Conservation (phyloP, 176 grass and related monocot species). For the Neostapfia colusana region DNA sequence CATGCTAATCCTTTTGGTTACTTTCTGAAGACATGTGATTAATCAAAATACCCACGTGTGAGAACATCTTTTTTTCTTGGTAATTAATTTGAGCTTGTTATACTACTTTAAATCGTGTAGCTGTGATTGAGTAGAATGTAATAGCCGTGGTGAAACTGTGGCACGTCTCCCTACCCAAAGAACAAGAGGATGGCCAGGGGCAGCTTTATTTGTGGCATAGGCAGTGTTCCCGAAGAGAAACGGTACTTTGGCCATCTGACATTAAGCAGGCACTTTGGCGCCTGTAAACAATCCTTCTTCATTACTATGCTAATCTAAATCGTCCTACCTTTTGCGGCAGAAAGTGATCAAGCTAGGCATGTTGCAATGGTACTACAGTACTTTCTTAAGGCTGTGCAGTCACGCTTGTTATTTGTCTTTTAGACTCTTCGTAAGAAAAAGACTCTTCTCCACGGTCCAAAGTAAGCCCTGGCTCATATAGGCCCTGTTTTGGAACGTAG, state of each 20-base stretch:
- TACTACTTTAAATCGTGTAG: too few relatives aligned
- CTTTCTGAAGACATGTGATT: constrained; percentile 15
- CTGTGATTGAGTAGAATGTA: not conserved
- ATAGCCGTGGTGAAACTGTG: not conserved
- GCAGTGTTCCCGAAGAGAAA: constrained; percentile 32
- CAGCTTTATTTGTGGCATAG: constrained; percentile 37
- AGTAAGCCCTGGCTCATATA: too few relatives aligned
- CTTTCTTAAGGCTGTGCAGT: too few relatives aligned
- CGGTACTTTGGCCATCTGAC: constrained; percentile 21
- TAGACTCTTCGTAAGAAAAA: too few relatives aligned
- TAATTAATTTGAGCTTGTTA: not conserved
- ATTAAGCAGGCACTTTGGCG: not conserved
- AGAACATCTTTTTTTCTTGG: not conserved
- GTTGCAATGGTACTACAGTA: too few relatives aligned
- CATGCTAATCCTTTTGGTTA: constrained; percentile 25
- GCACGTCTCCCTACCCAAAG: not conserved
- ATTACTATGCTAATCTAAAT: too few relatives aligned
- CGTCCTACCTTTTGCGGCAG: too few relatives aligned
- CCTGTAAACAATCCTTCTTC: constrained; percentile 8
- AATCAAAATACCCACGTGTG: constrained; percentile 20
- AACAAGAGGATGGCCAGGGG: constrained; percentile 5
- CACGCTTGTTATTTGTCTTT: too few relatives aligned
- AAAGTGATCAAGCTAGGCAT: too few relatives aligned
- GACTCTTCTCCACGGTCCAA: too few relatives aligned
- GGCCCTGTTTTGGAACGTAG: too few relatives aligned